Evolutionary conservation across 345 rosid genomes (phyloP).

Genomic region (Moringa oleifera): DNA sequence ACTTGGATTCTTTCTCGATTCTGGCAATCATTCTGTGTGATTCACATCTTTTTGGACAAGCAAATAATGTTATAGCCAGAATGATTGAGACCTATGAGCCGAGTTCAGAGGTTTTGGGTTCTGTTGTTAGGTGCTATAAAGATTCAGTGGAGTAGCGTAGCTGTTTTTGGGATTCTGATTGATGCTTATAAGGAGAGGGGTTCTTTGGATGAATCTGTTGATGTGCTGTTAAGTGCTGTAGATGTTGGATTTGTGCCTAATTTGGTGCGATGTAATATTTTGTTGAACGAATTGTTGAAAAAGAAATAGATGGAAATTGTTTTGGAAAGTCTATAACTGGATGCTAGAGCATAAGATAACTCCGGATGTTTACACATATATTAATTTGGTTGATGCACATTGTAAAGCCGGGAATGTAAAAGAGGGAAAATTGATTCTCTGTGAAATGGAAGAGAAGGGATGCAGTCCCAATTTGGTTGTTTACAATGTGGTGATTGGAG

Average conservation of each 20-base stretch:
- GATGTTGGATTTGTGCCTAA: slow-evolving; percentile 32
- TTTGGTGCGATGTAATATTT: slow-evolving; percentile 44
- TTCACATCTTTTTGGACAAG: slow-evolving; percentile 35
- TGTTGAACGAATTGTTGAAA: slow-evolving; percentile 59
- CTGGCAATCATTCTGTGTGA: slow-evolving; percentile 48
- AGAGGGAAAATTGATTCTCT: slow-evolving; percentile 35
- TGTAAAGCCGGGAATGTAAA: slow-evolving; percentile 45
- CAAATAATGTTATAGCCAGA: slow-evolving; percentile 30
- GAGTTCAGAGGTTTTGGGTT: slow-evolving; percentile 38
- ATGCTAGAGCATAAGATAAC: slow-evolving; percentile 45
- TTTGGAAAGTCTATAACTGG: slow-evolving; percentile 53
- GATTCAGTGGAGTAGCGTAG: slow-evolving; percentile 24
- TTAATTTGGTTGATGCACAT: slow-evolving; percentile 54
- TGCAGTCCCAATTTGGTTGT: slow-evolving; percentile 37
- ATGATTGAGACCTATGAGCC: slow-evolving; percentile 43
- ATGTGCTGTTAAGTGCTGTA: slow-evolving; percentile 29
- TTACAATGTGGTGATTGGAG: slow-evolving; percentile 51
- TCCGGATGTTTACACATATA: slow-evolving; percentile 47
- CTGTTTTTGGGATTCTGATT: slow-evolving; percentile 45
- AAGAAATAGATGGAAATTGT: slow-evolving; percentile 41
- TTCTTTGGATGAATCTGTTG: slow-evolving; percentile 43
- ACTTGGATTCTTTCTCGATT: slow-evolving; percentile 46
- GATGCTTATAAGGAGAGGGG: slow-evolving; percentile 49
- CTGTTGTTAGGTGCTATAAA: slow-evolving; percentile 36
- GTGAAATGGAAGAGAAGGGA: slow-evolving; percentile 44